These are phyloP conservation scores for Arctostaphylos glauca DNA, from an alignment of 148 eudicot species.

Conservation along the genomic window DNA sequence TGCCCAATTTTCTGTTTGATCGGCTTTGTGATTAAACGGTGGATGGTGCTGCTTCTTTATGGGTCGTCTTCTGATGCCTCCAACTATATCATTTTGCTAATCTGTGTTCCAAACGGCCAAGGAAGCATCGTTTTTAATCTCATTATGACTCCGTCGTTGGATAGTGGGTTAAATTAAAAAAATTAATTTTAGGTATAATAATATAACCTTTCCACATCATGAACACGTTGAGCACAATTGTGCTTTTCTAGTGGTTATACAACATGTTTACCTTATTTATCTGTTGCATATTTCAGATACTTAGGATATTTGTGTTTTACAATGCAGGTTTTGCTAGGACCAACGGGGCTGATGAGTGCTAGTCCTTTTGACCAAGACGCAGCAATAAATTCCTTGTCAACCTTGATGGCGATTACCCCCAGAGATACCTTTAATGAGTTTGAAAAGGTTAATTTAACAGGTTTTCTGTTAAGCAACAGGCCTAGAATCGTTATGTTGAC, in stretches of 20 bases:
- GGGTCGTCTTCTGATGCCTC: not conserved
- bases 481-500: not conserved
- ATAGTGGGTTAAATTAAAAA: no score
- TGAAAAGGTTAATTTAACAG: conserved; percentile 53
- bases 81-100: no score
- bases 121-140: no score
- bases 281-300: not conserved
- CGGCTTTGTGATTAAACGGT: not conserved
- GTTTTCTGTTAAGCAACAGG: not conserved
- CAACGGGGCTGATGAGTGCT: conserved; percentile 66
- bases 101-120: no score
- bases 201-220: not conserved
- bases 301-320: conserved; percentile 5
- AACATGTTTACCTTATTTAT: not conserved
- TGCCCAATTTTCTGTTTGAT: not conserved
- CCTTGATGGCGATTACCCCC: conserved; percentile 82
- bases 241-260: not conserved
- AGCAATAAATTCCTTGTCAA: conserved; percentile 68
- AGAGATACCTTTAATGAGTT: conserved; percentile 73
- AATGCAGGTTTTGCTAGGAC: conserved; percentile 71
- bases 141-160: no score
- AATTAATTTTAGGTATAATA: not conserved
- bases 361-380: conserved; percentile 71
- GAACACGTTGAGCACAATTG: not conserved
- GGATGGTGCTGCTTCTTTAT: not conserved